Conservation (phyloP, 2,329 filamentous ascomycete species). For the Aspergillus novofumigatus region DNA sequence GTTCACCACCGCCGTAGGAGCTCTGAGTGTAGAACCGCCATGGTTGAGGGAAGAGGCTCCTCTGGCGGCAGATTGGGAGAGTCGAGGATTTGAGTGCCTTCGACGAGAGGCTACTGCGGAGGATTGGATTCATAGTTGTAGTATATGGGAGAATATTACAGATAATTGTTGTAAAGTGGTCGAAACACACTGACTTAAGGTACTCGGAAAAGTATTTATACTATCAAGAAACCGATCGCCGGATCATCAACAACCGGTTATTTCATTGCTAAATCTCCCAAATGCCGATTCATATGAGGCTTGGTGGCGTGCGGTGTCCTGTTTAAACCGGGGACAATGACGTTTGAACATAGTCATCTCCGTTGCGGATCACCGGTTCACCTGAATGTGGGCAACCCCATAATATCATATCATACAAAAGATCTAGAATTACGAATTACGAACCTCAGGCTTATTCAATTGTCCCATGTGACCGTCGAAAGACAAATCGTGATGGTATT, state of each 20-base stretch:
- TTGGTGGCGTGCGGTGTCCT: not conserved
- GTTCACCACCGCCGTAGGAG: conserved; percentile 15
- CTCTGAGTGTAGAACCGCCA: conserved; percentile 16
- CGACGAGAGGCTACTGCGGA: not conserved
- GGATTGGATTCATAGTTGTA: conserved; percentile 3
- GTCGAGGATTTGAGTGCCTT: not conserved
- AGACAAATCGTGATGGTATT: not conserved
- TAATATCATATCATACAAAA: not conserved
- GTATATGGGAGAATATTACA: not conserved
- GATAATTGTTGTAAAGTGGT: not conserved
- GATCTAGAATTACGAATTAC: no score
- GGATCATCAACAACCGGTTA: conserved; percentile 2
- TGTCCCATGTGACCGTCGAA: not conserved
- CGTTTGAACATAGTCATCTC: not conserved
- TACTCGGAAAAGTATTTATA: not conserved
- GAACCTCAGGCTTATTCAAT: not conserved
- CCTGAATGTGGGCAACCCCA: not conserved
- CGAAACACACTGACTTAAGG: not conserved
- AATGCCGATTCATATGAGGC: not conserved
- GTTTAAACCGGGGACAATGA: conserved; percentile 1
- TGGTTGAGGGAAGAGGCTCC: not conserved
- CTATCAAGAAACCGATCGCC: not conserved
- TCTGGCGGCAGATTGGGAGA: not conserved
- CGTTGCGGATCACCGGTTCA: not conserved
- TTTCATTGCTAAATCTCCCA: not conserved